Evolutionary conservation across 2,329 filamentous ascomycete species (phyloP).

Genomic region (Diaporthe australafricana): DNA sequence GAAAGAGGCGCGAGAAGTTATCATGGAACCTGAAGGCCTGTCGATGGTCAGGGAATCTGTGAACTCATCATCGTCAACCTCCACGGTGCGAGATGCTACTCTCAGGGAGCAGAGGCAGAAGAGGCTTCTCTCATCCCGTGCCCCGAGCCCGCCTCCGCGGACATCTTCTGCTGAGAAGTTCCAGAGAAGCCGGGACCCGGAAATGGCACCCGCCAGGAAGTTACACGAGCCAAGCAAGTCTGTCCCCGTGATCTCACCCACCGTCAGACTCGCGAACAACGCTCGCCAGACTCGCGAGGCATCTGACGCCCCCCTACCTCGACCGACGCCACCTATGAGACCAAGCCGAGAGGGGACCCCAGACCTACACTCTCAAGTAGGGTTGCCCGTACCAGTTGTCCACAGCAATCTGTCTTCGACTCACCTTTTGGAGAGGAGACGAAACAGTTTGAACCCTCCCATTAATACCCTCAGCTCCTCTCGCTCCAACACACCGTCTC

Average conservation of each 20-base stretch:
- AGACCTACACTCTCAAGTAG: constrained; percentile 68
- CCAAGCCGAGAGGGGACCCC: constrained; percentile 78
- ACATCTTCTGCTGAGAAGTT: constrained; percentile 70
- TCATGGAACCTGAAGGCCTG: constrained; percentile 67
- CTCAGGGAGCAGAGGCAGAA: constrained; percentile 58
- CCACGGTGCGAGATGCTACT: constrained; percentile 70
- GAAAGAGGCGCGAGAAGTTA: constrained; percentile 59
- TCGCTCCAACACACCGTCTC: constrained; percentile 49
- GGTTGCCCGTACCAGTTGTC: constrained; percentile 64
- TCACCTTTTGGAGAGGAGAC: constrained; percentile 62
- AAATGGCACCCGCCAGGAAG: constrained; percentile 54
- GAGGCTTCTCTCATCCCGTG: constrained; percentile 58
- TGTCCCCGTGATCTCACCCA: constrained; percentile 40
- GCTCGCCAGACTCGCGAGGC: constrained; percentile 43
- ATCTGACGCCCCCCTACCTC: constrained; percentile 44
- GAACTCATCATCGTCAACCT: constrained; percentile 79
- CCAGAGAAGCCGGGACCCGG: constrained; percentile 51
- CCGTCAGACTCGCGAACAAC: constrained; percentile 41
- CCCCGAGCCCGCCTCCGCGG: constrained; percentile 71
- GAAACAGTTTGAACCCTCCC: constrained; percentile 45
- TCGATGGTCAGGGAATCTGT: constrained; percentile 76
- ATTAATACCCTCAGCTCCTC: constrained; percentile 3
- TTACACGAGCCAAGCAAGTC: constrained; percentile 45
- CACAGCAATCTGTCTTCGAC: constrained; percentile 70
- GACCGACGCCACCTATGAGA: constrained; percentile 62